Conservation (phyloP, 176 grass and related monocot species). For the Avena insularis region DNA sequence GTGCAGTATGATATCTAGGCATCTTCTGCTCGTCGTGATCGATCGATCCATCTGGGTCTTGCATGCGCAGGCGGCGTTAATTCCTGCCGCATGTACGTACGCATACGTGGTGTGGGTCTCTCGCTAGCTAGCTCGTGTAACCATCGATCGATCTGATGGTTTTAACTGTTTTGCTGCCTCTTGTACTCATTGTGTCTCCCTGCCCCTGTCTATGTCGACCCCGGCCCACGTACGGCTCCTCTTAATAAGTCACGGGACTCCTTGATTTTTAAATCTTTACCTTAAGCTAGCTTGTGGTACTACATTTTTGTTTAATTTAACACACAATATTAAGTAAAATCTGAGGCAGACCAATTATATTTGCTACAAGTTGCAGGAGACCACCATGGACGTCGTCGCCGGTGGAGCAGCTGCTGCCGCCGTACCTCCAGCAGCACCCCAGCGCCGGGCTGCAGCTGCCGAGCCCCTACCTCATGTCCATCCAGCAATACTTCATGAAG, state of each 20-base stretch:
- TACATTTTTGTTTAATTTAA: too few species aligned
- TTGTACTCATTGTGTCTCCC: constrained; percentile 50
- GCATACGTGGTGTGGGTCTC: background rate
- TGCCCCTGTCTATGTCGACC: background rate
- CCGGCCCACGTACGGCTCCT: background rate
- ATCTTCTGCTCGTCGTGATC: background rate
- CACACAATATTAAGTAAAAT: too few species aligned
- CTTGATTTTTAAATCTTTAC: background rate
- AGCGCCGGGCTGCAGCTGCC: background rate
- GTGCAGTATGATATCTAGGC: background rate
- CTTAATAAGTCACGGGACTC: constrained; percentile 34
- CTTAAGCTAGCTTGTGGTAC: background rate
- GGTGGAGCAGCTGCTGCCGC: constrained; percentile 21
- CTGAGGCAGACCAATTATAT: background rate
- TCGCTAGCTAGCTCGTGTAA: constrained; percentile 6
- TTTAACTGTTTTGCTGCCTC: constrained; percentile 55
- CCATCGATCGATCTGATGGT: constrained; percentile 36
- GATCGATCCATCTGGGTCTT: background rate
- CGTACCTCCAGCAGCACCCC: constrained; percentile 19
- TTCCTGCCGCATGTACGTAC: constrained; percentile 33
- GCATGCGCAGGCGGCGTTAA: constrained; percentile 42
- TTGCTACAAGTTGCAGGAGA: constrained; percentile 30
- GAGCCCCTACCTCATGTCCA: constrained; percentile 49
- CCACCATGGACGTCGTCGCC: constrained; percentile 11
- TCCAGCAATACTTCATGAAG: constrained; percentile 48